Evolutionary conservation across 2,329 filamentous ascomycete genomes (phyloP).

Genomic region (Epichloe glyceriae): DNA sequence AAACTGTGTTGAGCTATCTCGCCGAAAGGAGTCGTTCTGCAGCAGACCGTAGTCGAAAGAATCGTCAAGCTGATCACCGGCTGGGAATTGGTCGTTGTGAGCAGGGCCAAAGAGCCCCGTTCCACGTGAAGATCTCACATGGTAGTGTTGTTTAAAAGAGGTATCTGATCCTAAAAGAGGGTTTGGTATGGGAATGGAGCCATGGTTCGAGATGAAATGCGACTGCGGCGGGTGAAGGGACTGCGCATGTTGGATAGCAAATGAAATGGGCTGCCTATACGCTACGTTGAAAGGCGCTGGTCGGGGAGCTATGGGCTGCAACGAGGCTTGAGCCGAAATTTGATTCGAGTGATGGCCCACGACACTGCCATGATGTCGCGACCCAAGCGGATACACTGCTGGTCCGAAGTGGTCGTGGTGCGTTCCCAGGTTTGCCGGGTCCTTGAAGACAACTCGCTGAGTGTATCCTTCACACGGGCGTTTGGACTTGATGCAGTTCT

Average conservation of each 20-base stretch:
- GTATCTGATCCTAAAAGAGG: slow-evolving; percentile 8
- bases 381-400: slow-evolving; percentile 28
- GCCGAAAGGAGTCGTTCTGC: neutral
- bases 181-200: slow-evolving; percentile 10
- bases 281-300: slow-evolving; percentile 23
- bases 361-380: slow-evolving; percentile 15
- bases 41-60: neutral
- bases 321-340: slow-evolving; percentile 25
- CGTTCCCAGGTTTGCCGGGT: slow-evolving; percentile 29
- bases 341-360: slow-evolving; percentile 17
- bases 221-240: neutral
- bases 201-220: slow-evolving; percentile 1
- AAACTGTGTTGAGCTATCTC: neutral
- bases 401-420: slow-evolving; percentile 33
- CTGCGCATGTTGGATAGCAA: slow-evolving; percentile 3
- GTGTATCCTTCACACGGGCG: slow-evolving; percentile 74
- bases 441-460: slow-evolving; percentile 69
- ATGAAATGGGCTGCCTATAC: slow-evolving; percentile 7
- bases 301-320: slow-evolving; percentile 37
- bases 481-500: slow-evolving; percentile 79
- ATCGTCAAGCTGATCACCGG: slow-evolving; percentile 6
- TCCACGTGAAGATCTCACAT: neutral
- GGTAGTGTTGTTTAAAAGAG: slow-evolving; percentile 1
- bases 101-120: neutral
- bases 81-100: slow-evolving; percentile 6